phyloP scores from a whole-genome alignment of 106 monocot genomes.

The Acorus gramineus region DNA sequence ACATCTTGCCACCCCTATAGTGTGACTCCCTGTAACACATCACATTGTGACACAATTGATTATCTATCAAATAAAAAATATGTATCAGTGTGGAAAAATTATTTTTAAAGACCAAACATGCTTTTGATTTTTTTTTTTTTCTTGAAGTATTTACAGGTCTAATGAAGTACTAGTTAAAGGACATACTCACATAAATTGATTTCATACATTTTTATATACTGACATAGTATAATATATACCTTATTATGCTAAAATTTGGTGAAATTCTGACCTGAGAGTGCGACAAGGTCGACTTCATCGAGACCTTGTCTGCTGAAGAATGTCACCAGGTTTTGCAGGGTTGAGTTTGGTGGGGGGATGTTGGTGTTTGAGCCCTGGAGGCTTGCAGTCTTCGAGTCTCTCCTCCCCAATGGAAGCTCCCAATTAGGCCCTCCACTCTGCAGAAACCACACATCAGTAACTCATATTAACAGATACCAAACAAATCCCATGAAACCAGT shows the following conservation, averaged over 20 bases:
- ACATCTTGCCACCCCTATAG: conserved; percentile 21
- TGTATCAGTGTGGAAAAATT: no score
- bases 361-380: conserved; percentile 12
- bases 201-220: no score
- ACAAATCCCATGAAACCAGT: no score
- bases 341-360: conserved; percentile 21
- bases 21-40: conserved; percentile 20
- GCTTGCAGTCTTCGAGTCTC: conserved; percentile 19
- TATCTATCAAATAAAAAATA: no score
- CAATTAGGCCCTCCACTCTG: conserved; percentile 27
- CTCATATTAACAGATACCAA: neutral
- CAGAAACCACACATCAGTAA: neutral
- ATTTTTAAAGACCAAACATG: no score
- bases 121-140: no score
- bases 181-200: no score
- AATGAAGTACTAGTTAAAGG: no score
- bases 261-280: conserved; percentile 1
- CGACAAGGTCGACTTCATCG: conserved; percentile 4
- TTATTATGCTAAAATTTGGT: no score
- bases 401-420: conserved; percentile 27
- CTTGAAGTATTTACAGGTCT: neutral
- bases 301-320: conserved; percentile 6
- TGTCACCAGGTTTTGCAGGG: conserved; percentile 11
- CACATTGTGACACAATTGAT: no score
- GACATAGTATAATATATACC: no score